Base-by-base conservation (phyloP, 2,329 filamentous ascomycete genomes). In the Aspergillus piperis region DNA sequence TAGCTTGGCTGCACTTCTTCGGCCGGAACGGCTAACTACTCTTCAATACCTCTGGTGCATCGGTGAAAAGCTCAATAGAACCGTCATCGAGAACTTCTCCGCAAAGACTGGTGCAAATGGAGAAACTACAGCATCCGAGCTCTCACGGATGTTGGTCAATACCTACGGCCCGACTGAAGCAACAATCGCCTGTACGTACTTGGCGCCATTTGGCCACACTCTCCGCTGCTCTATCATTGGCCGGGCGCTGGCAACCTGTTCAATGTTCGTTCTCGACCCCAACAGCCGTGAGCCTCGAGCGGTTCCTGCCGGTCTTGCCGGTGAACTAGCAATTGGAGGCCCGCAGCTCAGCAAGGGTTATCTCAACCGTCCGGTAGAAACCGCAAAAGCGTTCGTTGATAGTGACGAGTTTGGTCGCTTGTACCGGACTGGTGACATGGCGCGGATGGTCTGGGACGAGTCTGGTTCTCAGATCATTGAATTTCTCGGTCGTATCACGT, bases 401-500 rank as follows among this genome's bases (percentile, higher is more conserved):
- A 69, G 68, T 32, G 38, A 64, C 2, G 61, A 69, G 10, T 70
- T 65, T 53, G 91, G 90, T 2, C 79, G 80, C 2, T 76, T 72
- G 5, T 75, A 74, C 60, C 69, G 71, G n/a, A 75, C 73, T 3
- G 73, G 73, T 13, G 73, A 75, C 42, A 70, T 67, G 66, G 73
- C 90, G 2, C 83, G 84, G 19, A 82, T 96, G 52, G 82, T 84
- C 2, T 66, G 80, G 4, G 82, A 90, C 62, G 90, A 90, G 1
- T 84, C 80, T 0, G 72, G 73, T 1, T 55, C 62, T 19, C 68
- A 68, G 11, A 62, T 70, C 3, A 80, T 96, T 13, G 90, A 96
- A 70, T 95, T 90, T 69, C 81, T 92, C n/a, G 92, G 92, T 0
- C 87, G 92, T 6, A 88, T 96, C 6, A 84, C 84, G 0, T 85